A percentile compares a stretch with the other conserved stretches of the same genome.
phyloP scores from a whole-genome alignment of 2,329 filamentous ascomycete species.

The Fusarium foetens region DNA sequence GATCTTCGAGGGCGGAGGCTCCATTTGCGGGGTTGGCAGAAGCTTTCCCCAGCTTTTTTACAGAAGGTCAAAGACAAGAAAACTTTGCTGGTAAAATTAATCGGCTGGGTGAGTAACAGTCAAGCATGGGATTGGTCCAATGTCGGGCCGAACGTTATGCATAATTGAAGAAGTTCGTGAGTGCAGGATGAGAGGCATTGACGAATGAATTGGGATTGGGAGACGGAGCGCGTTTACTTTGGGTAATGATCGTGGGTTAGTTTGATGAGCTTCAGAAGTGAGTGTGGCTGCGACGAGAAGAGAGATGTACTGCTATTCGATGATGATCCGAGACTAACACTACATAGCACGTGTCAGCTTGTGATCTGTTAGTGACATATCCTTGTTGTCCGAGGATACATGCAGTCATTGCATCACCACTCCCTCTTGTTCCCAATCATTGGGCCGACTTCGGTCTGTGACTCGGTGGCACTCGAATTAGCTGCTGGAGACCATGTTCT shows the following conservation, averaged over 20 bases:
- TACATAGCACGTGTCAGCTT: rapidly evolving
- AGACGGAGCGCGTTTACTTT: background rate
- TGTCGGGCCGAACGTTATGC: constrained; percentile 27
- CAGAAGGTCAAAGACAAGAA: background rate
- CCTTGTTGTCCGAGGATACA: background rate
- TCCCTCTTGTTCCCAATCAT: background rate
- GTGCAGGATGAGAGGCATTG: background rate
- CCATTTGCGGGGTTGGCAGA: constrained; percentile 22
- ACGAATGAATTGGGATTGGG: background rate
- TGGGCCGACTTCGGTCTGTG: constrained; percentile 19
- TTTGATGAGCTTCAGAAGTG: background rate
- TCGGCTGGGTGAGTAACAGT: background rate
- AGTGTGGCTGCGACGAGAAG: background rate
- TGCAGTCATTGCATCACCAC: background rate
- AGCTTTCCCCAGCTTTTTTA: constrained; percentile 6
- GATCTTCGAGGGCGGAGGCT: background rate
- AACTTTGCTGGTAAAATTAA: constrained; percentile 5
- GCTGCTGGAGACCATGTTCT: background rate
- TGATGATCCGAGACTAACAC: background rate
- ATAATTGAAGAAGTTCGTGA: constrained; percentile 1
- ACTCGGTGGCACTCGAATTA: constrained; percentile 29
- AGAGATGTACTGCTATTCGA: rapidly evolving
- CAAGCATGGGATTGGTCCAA: background rate
- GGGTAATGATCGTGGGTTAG: constrained; percentile 13
- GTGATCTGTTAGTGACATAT: rapidly evolving